phyloP scores from a whole-genome alignment of 331 rosid genomes.

The Spiraea crenata region DNA sequence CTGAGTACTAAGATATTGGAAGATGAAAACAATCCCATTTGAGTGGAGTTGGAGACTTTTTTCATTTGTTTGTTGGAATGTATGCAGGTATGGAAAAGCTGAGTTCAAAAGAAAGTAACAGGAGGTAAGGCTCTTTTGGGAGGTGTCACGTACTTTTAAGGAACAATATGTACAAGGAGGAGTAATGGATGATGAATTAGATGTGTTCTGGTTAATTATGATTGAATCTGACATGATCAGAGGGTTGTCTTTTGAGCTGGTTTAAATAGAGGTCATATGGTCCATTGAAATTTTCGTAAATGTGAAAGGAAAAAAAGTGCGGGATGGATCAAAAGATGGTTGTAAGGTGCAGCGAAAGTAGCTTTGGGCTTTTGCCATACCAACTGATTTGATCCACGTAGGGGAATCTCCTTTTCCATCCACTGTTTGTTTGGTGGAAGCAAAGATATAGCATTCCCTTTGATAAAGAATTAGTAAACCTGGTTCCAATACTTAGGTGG shows the following conservation, averaged over 20 bases:
- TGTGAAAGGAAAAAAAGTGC: constrained; percentile 18
- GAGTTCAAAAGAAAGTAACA: constrained; percentile 5
- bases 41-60: constrained; percentile 38
- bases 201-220: no score
- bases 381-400: constrained; percentile 33
- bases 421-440: not conserved
- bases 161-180: not conserved
- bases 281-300: constrained; percentile 12
- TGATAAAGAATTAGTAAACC: not conserved
- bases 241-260: constrained; percentile 39
- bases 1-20: not conserved
- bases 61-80: constrained; percentile 5
- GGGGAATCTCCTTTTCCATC: constrained; percentile 51
- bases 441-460: not conserved
- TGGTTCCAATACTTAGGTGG: not conserved
- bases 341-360: constrained; percentile 5
- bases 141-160: not conserved
- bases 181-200: not conserved
- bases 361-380: constrained; percentile 9
- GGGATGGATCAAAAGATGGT: not conserved
- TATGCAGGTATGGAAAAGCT: constrained; percentile 25
- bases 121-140: not conserved
- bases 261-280: constrained; percentile 17
- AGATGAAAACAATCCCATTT: no score
- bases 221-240: not conserved